Base-by-base conservation (phyloP, 306 rosid species). In the Herpetospermum pedunculosum region DNA sequence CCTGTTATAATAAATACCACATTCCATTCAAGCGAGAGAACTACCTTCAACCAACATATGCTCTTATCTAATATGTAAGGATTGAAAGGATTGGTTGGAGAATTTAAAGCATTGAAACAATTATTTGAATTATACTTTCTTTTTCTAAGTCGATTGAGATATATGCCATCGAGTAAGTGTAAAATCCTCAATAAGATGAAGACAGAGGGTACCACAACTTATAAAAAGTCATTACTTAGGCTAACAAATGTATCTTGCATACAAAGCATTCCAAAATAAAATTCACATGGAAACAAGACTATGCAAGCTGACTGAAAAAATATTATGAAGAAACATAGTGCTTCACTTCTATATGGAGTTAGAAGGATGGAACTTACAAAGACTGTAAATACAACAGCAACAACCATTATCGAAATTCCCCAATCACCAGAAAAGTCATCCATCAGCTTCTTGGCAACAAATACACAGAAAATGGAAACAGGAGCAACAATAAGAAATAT, bases 401-500 rank as follows among this genome's bases (percentile, higher is more conserved):
- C 89, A 34, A 78, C 95, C 88, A 87, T 84, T 70, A 91, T 81
- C 47, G 88, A 62, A 79, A 81, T 49, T 57, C 99, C 99, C 90
- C 72, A 87, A 80, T 88, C 87, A 78, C 90, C 75, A 30, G 87
- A 70, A 78, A 77, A 94, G 71, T 84, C 87, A 75, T 94, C 83
- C 88, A 89, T 85, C 77, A 94, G 88, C 79, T 89, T 91, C 78
- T 87, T 80, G 82, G 89, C 99, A 75, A 94, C 92, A 85, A 88
- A 89, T 83, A 85, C 78, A 79, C 99, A 94, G 96, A 94, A 94
- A 83, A 85, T 75, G 21, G 89, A 58, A 5, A 89, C 84, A 35
- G 99, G 99, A 60, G 90, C 97, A 82, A 94, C 91, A 47, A 94
- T 87, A 38, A 94, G 92, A 73, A 89, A 85, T 75, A 94, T 78